Evolutionary conservation across 768 basidiomycete genomes (phyloP).

Genomic region (Pleurotus cornucopiae): DNA sequence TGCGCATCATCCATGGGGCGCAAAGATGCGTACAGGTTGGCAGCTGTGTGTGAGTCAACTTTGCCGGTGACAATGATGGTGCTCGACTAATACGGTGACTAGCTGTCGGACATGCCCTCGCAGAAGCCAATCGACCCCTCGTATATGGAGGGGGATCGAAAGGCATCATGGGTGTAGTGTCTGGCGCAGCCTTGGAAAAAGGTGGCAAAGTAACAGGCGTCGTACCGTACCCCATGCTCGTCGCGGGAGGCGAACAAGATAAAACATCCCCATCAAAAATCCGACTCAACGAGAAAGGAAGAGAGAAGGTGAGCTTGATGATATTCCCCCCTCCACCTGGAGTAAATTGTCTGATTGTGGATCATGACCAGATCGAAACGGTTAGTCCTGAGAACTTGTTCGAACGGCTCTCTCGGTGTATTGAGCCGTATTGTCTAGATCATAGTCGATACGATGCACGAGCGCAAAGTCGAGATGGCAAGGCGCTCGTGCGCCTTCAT

Average conservation of each 20-base stretch:
- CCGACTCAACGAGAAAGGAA: constrained; percentile 19
- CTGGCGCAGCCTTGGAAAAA: constrained; percentile 53
- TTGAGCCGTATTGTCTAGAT: constrained; percentile 32
- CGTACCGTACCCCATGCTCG: constrained; percentile 72
- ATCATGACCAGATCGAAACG: constrained; percentile 23
- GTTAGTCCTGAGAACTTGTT: constrained; percentile 14
- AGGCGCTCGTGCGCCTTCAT: constrained; percentile 75
- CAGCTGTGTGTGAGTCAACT: constrained; percentile 61
- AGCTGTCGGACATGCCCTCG: constrained; percentile 78
- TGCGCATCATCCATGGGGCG: constrained; percentile 77
- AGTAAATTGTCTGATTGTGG: background rate
- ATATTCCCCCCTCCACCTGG: background rate
- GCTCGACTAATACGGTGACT: constrained; percentile 7
- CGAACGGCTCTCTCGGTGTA: no score
- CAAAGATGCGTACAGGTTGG: constrained; percentile 53
- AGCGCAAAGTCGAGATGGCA: constrained; percentile 92
- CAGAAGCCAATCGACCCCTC: constrained; percentile 51
- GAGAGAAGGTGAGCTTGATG: constrained; percentile 15
- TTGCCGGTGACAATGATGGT: background rate
- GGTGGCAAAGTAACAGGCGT: constrained; percentile 78
- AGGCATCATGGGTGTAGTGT: constrained; percentile 87
- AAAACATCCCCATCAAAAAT: constrained; percentile 25
- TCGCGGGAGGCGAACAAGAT: constrained; percentile 58
- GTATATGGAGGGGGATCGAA: constrained; percentile 84
- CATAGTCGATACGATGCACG: constrained; percentile 79